These are phyloP conservation scores for Cordyceps fumosorosea DNA, from an alignment of 2,329 filamentous ascomycete genomes.

Conservation along the genomic window DNA sequence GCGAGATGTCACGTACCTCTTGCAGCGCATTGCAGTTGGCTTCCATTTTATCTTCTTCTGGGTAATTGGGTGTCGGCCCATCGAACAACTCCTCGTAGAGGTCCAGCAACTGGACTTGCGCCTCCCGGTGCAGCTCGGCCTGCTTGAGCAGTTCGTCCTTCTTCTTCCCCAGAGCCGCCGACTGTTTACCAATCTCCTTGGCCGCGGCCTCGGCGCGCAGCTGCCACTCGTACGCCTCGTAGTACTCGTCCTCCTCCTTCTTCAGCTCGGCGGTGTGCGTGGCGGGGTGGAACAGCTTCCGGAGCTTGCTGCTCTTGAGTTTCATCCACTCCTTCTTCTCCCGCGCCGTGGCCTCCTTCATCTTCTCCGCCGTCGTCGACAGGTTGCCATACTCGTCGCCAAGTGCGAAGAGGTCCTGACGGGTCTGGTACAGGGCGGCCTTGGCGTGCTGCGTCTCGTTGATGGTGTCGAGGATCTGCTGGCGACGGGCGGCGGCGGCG, in stretches of 20 bases:
- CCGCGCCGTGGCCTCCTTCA: not conserved
- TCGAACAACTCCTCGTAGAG: not conserved
- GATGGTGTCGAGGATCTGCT: not conserved
- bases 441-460: not conserved
- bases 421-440: not conserved
- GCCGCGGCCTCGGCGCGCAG: not conserved
- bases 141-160: not conserved
- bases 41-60: not conserved
- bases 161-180: not conserved
- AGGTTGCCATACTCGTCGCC: not conserved
- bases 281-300: not conserved
- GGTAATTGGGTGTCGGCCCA: not conserved
- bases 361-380: not conserved
- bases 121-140: not conserved
- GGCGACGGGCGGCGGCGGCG: not conserved
- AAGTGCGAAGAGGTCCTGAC: not conserved
- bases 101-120: not conserved
- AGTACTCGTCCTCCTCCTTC: constrained; percentile 1
- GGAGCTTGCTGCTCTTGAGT: not conserved
- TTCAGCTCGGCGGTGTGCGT: not conserved
- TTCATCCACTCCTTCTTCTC: constrained; percentile 4
- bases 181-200: not conserved
- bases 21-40: not conserved
- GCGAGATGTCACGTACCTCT: not conserved
- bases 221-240: constrained; percentile 9